Base-by-base conservation (phyloP, 1,139 yeast species). In the Debaryomycetaceae sp. region DNA sequence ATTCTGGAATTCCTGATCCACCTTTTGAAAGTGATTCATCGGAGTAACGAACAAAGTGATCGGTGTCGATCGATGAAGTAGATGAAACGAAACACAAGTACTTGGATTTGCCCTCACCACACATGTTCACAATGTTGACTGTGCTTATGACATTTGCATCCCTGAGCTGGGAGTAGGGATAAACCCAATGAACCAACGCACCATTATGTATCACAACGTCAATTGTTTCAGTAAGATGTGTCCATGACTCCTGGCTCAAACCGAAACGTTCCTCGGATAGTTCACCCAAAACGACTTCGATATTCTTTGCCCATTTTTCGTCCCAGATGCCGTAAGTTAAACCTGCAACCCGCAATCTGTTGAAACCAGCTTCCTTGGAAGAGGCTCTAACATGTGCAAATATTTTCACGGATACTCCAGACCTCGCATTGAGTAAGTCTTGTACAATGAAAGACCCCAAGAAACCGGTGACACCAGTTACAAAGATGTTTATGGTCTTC, bases 111-210 rank as follows among this genome's bases (percentile, higher is more conserved):
- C 98, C 97, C 23, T 78, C 67, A 5, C 76, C 78, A 56, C 96
- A 88, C 59, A 95, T 67, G 57, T 83, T 84, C 79, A 95, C 72
- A 8, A 90, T 90, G 57, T 91, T 87, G 50, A 91, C 69, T 0
- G 98, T 87, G 42, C 96, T 84, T 49, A 91, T 69, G 34, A 95
- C 99, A 61, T 95, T 95, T 36, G 99, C 95, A 49, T 89, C 97
- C 57, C 98, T 81, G 55, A 95, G 75, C 56, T 87, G 88, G 42
- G 86, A 71, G 66, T 95, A 95, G 38, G 98, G 99, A 63, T 87
- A 93, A 3, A 91, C 97, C 99, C 99, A 95, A 66, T 95, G 99
- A 37, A 95, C 99, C 50, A 91, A 75, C 5, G 99, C 99, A 69
- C 98, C 99, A 58, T 95, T 95, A 66, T 95, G 99, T 50, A 95